Evolutionary conservation across 2,329 filamentous ascomycete genomes (phyloP).

Genomic region (Colletotrichum caudatum): DNA sequence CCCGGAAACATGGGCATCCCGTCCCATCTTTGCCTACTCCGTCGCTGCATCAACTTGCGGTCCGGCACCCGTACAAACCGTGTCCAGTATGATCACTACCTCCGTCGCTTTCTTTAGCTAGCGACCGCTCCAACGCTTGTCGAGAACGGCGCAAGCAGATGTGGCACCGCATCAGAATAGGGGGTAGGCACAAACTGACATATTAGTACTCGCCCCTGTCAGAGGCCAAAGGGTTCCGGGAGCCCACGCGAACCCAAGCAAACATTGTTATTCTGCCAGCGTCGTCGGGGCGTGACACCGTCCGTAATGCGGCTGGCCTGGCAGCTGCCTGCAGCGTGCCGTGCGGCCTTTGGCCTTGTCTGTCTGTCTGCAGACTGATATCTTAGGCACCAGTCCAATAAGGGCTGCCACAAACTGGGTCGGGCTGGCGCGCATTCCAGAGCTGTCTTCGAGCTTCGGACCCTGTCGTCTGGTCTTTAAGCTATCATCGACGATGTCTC

Average conservation of each 20-base stretch:
- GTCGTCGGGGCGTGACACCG: neutral
- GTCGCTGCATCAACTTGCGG: neutral
- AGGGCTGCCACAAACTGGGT: conserved; percentile 4
- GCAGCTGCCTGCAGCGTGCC: conserved; percentile 33
- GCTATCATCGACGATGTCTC: conserved; percentile 18
- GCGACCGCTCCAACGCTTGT: conserved; percentile 1
- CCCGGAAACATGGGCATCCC: conserved; percentile 28
- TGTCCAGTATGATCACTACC: conserved; percentile 1
- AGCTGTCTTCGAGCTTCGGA: conserved; percentile 6
- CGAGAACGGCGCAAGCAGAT: conserved; percentile 22
- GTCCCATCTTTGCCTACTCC: conserved; percentile 22
- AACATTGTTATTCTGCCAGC: conserved; percentile 12
- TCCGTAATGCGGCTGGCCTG: conserved; percentile 32
- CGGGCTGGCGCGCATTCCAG: conserved; percentile 12
- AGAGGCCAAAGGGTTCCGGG: neutral
- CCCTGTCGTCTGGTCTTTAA: conserved; percentile 20
- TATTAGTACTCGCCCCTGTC: neutral
- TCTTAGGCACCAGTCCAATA: neutral
- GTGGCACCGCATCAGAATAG: neutral
- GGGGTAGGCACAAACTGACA: neutral
- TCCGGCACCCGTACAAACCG: neutral
- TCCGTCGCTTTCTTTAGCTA: neutral
- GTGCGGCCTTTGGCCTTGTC: conserved; percentile 5
- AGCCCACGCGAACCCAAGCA: conserved; percentile 25
- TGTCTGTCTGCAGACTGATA: neutral